A percentile compares a stretch with the other conserved stretches of the same genome.
Conservation (phyloP, 441 rosid species). For the California macrophylla region DNA sequence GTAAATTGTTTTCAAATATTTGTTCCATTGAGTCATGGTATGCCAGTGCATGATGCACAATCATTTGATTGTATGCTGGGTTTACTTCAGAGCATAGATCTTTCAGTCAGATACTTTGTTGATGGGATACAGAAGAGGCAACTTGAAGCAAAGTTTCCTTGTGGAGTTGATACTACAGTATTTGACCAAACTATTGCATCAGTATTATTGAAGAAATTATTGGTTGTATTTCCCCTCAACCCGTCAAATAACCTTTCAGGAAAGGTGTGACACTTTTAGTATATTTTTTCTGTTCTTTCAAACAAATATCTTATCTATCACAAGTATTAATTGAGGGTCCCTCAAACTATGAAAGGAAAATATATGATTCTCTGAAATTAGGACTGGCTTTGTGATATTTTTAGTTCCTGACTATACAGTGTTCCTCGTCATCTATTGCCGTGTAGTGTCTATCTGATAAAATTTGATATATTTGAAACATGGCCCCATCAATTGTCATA, state of each 20-base stretch:
- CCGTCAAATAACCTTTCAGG: slow-evolving; percentile 39
- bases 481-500: background rate
- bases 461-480: background rate
- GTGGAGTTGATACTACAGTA: slow-evolving; percentile 22
- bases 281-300: background rate
- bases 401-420: background rate
- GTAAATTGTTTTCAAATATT: slow-evolving; percentile 65
- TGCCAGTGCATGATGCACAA: slow-evolving; percentile 35
- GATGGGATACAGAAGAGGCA: slow-evolving; percentile 25
- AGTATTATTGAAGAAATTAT: slow-evolving; percentile 46
- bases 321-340: background rate
- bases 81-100: slow-evolving; percentile 54
- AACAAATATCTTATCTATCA: background rate
- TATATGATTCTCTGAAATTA: background rate
- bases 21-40: slow-evolving; percentile 41
- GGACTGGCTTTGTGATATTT: background rate
- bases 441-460: background rate
- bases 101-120: slow-evolving; percentile 43
- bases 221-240: slow-evolving; percentile 50
- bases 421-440: background rate
- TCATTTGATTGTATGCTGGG: slow-evolving; percentile 52
- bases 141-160: slow-evolving; percentile 20
- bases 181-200: slow-evolving; percentile 43
- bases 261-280: slow-evolving; percentile 37
- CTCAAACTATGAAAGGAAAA: background rate